phyloP scores from a whole-genome alignment of 768 basidiomycete species.

The Auricularia sp. region DNA sequence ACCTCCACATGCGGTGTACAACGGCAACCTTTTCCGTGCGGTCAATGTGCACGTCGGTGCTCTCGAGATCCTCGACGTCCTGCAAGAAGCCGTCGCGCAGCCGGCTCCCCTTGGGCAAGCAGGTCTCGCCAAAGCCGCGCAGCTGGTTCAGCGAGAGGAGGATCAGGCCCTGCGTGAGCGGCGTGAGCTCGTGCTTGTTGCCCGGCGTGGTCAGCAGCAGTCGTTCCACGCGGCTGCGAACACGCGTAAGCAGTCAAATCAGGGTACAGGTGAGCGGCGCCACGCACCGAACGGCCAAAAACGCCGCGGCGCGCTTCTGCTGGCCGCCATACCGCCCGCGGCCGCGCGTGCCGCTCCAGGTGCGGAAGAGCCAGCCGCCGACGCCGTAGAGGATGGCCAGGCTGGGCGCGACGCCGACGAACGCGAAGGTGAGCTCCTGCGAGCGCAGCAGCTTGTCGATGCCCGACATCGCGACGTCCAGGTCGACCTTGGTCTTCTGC shows the following conservation, averaged over 20 bases:
- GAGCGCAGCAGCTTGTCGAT: constrained; percentile 56
- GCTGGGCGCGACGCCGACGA: constrained; percentile 90
- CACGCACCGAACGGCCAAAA: constrained; percentile 59
- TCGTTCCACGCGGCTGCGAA: constrained; percentile 51
- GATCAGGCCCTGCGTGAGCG: constrained; percentile 63
- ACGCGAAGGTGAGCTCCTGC: constrained; percentile 92
- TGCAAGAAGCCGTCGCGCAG: constrained; percentile 74
- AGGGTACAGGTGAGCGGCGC: background rate
- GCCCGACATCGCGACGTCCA: background rate
- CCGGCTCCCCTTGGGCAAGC: constrained; percentile 47
- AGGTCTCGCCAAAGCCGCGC: constrained; percentile 49
- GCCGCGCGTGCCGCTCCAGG: constrained; percentile 43
- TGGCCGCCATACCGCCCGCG: constrained; percentile 49
- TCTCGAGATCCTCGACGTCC: constrained; percentile 72
- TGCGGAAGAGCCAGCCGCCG: constrained; percentile 38
- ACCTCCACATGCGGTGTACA: constrained; percentile 80
- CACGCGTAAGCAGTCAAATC: background rate
- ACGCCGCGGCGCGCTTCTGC: constrained; percentile 42
- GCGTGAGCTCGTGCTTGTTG: constrained; percentile 22
- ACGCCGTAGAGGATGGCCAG: constrained; percentile 67
- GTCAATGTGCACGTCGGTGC: constrained; percentile 45
- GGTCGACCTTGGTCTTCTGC: constrained; percentile 84
- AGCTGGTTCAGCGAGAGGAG: constrained; percentile 61
- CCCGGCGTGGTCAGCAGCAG: constrained; percentile 45
- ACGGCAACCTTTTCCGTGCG: constrained; percentile 66